Evolutionary conservation across 371 early-diverging fungal genomes (phyloP), one percentile per base, ranked within the genome.

Genomic region (Apophysomyces ossiformis): DNA sequence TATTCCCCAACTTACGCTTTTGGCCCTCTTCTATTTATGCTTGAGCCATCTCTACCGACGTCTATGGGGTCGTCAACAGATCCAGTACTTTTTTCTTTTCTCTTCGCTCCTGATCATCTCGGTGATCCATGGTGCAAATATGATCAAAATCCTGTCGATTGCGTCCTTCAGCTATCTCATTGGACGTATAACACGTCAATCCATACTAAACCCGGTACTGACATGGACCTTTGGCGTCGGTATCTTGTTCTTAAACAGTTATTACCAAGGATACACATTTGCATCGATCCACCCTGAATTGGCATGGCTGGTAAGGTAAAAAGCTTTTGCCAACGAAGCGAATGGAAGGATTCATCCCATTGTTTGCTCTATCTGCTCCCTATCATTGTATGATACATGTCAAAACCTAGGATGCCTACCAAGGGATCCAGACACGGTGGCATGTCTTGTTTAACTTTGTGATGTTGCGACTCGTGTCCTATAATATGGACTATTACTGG

Each of bases 401-500:
- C 16, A 47, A 61, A 61, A 44, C n/a, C 44, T 54, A 84, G 84
- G 91, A 92, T 66, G 61, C 63, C 7, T 77, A 85, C 74, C 68
- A 63, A 6, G 92, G 92, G 5, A 54, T 91, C 37, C 67, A 88
- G 68, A 71, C 76, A 5, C 84, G 95, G 37, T 96, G 96, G 96
- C 81, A 90, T 69, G 75, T 92, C 38, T 85, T 87, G 11, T 95
- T 93, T 78, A 96, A 96, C 70, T 86, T 96, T 58, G 81, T 87
- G 5, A 87, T 92, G 75, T 86, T 96, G 6, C 85, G 94, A 9
- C 86, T 95, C 77, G 85, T 96, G 15, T 92, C 93, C 6, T 96
- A 87, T 72, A 85, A 87, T 50, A 85, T 95, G 89, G 96, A 96
- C 76, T 90, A 89, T 67, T 90, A 94, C 68, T 95, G 93, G 94